Evolutionary conservation across 2,329 filamentous ascomycete species (phyloP).

Genomic region (Cladosporium sp.): DNA sequence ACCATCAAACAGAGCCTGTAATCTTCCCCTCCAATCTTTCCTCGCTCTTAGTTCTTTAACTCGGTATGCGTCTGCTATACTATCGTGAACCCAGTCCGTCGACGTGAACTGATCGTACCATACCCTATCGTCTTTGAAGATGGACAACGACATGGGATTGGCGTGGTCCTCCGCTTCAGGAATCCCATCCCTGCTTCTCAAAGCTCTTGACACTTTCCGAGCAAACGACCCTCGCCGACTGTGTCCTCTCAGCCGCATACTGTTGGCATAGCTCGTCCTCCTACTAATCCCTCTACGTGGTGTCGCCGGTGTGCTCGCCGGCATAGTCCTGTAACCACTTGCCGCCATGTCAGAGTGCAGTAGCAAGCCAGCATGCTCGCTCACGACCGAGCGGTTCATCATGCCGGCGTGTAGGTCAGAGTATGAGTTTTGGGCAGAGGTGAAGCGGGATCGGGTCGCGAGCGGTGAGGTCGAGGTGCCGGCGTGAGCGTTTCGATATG

Average conservation of each 20-base stretch:
- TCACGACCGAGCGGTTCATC: slow-evolving; percentile 21
- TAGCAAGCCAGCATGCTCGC: slow-evolving; percentile 46
- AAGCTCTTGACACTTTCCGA: slow-evolving; percentile 23
- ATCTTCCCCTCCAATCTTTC: slow-evolving; percentile 78
- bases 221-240: slow-evolving; percentile 49
- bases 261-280: slow-evolving; percentile 30
- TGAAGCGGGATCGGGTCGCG: slow-evolving; percentile 12
- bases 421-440: background rate
- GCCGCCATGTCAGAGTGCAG: slow-evolving; percentile 27
- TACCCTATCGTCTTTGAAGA: slow-evolving; percentile 76
- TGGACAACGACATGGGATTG: slow-evolving; percentile 62
- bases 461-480: slow-evolving; percentile 24
- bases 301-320: slow-evolving; percentile 22
- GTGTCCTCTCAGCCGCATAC: slow-evolving; percentile 35
- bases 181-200: slow-evolving; percentile 18
- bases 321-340: slow-evolving; percentile 22
- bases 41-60: slow-evolving; percentile 76
- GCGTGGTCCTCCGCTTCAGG: slow-evolving; percentile 31
- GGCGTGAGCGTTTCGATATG: slow-evolving; percentile 29
- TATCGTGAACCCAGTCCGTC: slow-evolving; percentile 97
- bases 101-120: slow-evolving; percentile 99
- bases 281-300: slow-evolving; percentile 27
- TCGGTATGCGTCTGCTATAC: slow-evolving; percentile 87
- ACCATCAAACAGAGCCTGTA: slow-evolving; percentile 74
- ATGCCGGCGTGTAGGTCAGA: background rate